Evolutionary conservation across 1,139 yeast species (phyloP).

Genomic region (Taphrina populina): DNA sequence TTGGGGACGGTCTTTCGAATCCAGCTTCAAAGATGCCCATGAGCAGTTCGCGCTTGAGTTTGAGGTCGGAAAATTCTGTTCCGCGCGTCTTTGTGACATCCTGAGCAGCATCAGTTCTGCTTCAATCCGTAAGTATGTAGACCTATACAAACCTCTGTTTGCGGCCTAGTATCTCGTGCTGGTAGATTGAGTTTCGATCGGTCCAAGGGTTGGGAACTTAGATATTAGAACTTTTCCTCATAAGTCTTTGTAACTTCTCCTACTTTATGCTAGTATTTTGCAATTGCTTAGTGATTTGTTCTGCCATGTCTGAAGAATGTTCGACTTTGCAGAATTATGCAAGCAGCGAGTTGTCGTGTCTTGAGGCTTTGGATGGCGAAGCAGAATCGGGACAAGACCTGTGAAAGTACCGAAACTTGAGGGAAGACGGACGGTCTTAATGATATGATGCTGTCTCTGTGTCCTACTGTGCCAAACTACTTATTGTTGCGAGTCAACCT

Average conservation of each 20-base stretch:
- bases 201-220: slow-evolving; percentile 10
- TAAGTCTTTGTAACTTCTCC: background rate
- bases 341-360: no score
- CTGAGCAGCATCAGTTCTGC: slow-evolving; percentile 22
- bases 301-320: no score
- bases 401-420: no score
- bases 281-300: slow-evolving; percentile 18
- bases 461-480: no score
- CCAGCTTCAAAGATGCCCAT: slow-evolving; percentile 99
- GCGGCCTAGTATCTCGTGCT: slow-evolving; percentile 35
- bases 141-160: slow-evolving; percentile 29
- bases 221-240: background rate
- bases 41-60: slow-evolving; percentile 62
- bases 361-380: no score
- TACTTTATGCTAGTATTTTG: slow-evolving; percentile 3
- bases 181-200: slow-evolving; percentile 31
- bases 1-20: slow-evolving; percentile 96
- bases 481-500: no score
- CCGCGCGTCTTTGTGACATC: slow-evolving; percentile 94
- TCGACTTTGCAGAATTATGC: no score
- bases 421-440: no score
- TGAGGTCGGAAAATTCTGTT: slow-evolving; percentile 74
- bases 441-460: no score
- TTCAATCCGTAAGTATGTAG: background rate
- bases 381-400: no score